These are phyloP conservation scores for Groenewaldozyma auringiensis DNA, from an alignment of 1,139 yeast species.

Conservation along the genomic window DNA sequence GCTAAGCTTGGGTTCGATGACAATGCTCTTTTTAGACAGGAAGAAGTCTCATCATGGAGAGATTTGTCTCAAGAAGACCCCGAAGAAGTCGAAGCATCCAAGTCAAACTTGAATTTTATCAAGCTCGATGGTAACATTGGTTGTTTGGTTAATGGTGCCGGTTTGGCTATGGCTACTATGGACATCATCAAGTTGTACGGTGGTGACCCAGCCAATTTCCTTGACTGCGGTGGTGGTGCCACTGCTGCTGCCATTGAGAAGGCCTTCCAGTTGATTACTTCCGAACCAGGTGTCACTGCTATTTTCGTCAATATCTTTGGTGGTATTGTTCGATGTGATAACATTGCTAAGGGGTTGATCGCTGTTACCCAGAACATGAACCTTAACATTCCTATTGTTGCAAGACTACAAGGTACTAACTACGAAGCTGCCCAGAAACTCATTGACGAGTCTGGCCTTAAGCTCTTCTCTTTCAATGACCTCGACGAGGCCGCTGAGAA, in stretches of 20 bases:
- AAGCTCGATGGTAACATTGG: constrained; percentile 98
- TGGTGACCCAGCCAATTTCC: constrained; percentile 98
- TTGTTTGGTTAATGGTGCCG: constrained; percentile 98
- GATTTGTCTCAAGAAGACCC: constrained; percentile 97
- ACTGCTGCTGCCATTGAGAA: constrained; percentile 96
- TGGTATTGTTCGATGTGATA: constrained; percentile 99
- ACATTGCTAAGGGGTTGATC: constrained; percentile 94
- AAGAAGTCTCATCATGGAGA: constrained; percentile 94
- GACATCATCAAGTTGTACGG: constrained; percentile 97
- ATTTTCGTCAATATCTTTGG: constrained; percentile 98
- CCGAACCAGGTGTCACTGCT: constrained; percentile 86
- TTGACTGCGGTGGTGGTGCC: constrained; percentile 99
- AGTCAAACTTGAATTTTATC: constrained; percentile 89
- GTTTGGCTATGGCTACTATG: constrained; percentile 99
- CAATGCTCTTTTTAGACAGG: constrained; percentile 90
- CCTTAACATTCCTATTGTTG: constrained; percentile 89
- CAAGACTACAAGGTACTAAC: constrained; percentile 98
- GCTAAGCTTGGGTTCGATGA: constrained; percentile 98
- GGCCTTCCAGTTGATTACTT: constrained; percentile 88
- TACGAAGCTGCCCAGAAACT: constrained; percentile 81
- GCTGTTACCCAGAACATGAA: constrained; percentile 87
- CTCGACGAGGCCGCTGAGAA: constrained; percentile 97
- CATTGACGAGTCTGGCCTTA: constrained; percentile 82
- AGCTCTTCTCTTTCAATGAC: constrained; percentile 86
- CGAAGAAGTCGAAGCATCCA: constrained; percentile 87